Base-by-base conservation (phyloP, 352 stramenopile genomes). In the Pythium folliculosum region DNA sequence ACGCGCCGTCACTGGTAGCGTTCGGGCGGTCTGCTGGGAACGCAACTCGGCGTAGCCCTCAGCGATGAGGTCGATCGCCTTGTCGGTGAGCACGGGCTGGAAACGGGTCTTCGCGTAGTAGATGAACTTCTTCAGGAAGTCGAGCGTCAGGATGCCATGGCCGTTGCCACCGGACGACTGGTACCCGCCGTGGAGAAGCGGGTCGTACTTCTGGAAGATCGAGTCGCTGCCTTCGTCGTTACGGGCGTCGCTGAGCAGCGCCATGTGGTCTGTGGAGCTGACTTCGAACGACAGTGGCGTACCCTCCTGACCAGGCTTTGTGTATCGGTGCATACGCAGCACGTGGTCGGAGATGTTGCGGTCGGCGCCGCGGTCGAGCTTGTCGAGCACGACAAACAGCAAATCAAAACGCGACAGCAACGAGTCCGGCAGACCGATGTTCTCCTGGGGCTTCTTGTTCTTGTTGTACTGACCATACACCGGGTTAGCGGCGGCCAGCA, bases 391-490 rank as follows among this genome's bases (percentile, higher is more conserved):
- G 37, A 99, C 97, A 77, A 99, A 99, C 8, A 99, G 80, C 65
- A 99, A 87, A 82, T 99, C 98, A 77, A 99, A 99, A 90, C 98
- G 97, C 65, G 91, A 99, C 22, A 99, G 81, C 44, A 99, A 80
- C n/a, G 98, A 99, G 77, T 99, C 98, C 0, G 97, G 97, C 17
- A 99, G 82, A 44, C 97, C 88, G 55, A 99, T 99, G 78, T 99
- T 99, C 62, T 99, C 96, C 76, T 99, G 97, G 12, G 98, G 96
- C 51, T 94, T 91, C 66, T 97, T 93, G 68, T 95, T 98, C 67
- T 98, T 96, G 87, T 99, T 98, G 84, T 99, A 99, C 75, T 99
- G 97, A 51, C 98, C 98, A 78, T 99, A 99, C 19, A 99, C 96
- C 16, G 98, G 98, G 74, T 99, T 99, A 14, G 98, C 98, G 5